Evolutionary conservation across 805 yeast genomes (phyloP).

Genomic region (Dipodascus geniculatus): DNA sequence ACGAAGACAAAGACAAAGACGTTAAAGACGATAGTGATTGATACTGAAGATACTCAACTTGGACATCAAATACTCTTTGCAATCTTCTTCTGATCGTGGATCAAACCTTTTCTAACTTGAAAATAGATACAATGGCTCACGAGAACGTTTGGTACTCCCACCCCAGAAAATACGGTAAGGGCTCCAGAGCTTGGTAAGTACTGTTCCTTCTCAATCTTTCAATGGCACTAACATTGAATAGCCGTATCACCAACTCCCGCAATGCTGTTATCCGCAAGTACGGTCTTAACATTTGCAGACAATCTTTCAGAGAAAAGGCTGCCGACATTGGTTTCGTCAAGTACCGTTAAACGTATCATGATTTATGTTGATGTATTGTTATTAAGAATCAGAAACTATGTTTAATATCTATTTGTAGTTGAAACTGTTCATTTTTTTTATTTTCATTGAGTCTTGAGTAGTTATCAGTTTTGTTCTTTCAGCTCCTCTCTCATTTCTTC

Average conservation of each 20-base stretch:
- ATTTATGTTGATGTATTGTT: not conserved
- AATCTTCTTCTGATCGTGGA: too few relatives aligned
- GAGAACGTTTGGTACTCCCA: conserved; percentile 99
- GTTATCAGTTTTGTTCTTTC: too few relatives aligned
- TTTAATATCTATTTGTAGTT: not conserved
- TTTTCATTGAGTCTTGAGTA: too few relatives aligned
- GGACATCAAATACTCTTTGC: too few relatives aligned
- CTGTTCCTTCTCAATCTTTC: not conserved
- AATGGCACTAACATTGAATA: conserved; percentile 5
- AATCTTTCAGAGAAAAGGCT: conserved; percentile 99
- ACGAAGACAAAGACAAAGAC: too few relatives aligned
- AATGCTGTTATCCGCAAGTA: conserved; percentile 99
- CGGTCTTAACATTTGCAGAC: conserved; percentile 99
- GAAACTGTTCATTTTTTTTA: too few relatives aligned
- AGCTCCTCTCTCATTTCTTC: too few relatives aligned
- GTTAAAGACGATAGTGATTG: too few relatives aligned
- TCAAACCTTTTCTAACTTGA: not conserved
- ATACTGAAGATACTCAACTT: too few relatives aligned
- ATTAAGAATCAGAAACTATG: not conserved
- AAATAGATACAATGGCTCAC: conserved; percentile 80
- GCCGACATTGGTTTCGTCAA: conserved; percentile 98
- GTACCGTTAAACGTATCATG: conserved; percentile 65
- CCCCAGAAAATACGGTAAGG: conserved; percentile 99
- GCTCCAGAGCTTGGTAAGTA: conserved; percentile 86
- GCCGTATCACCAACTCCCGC: conserved; percentile 97